phyloP scores from a whole-genome alignment of 176 grass and related monocot genomes.

The Aegilops sharonensis region DNA sequence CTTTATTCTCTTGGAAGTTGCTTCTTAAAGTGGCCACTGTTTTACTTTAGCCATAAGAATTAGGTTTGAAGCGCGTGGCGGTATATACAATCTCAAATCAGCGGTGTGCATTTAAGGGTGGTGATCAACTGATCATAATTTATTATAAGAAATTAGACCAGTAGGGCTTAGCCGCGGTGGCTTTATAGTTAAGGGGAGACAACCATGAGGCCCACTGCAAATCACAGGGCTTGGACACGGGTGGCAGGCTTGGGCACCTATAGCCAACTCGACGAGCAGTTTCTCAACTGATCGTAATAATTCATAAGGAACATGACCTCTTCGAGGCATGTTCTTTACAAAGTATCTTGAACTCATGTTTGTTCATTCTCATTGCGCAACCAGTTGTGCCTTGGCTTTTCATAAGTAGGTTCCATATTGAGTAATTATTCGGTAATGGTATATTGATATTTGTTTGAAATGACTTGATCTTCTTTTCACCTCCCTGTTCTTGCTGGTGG shows the following conservation, averaged over 20 bases:
- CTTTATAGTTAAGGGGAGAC: not conserved
- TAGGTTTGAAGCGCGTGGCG: not conserved
- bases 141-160: not conserved
- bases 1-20: conserved; percentile 25
- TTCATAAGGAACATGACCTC: conserved; percentile 7
- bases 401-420: not conserved
- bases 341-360: conserved; percentile 4
- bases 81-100: not conserved
- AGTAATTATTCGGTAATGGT: not conserved
- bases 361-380: not conserved
- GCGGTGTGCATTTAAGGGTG: not conserved
- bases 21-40: not conserved
- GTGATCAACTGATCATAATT: not conserved
- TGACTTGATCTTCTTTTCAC: too few species aligned
- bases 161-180: not conserved
- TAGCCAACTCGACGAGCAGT: not conserved
- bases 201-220: not conserved
- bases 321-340: not conserved
- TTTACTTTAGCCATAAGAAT: not conserved
- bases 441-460: not conserved
- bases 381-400: not conserved
- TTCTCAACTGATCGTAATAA: not conserved
- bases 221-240: not conserved
- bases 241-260: not conserved
- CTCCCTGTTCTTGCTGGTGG: too few species aligned